Evolutionary conservation across 2,329 filamentous ascomycete species (phyloP).

Genomic region (Nemania sp.): DNA sequence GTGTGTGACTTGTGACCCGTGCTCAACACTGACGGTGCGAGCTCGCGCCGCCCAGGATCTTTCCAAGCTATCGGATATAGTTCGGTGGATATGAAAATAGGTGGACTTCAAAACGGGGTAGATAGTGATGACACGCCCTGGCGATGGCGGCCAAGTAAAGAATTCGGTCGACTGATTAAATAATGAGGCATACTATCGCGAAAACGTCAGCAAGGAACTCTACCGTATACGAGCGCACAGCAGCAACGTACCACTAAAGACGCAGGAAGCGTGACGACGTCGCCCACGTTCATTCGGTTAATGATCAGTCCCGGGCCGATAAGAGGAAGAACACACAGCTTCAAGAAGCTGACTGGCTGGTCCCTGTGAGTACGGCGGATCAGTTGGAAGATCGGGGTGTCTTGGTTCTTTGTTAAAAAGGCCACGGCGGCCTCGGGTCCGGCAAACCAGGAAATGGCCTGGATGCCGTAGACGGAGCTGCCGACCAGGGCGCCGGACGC

Average conservation of each 20-base stretch:
- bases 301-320: constrained; percentile 76
- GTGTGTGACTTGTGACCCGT: constrained; percentile 27
- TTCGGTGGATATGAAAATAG: constrained; percentile 61
- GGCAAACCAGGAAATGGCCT: constrained; percentile 64
- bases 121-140: constrained; percentile 62
- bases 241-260: constrained; percentile 47
- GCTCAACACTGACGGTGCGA: constrained; percentile 48
- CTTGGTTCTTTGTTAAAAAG: constrained; percentile 53
- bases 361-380: constrained; percentile 22
- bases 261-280: constrained; percentile 56
- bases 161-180: constrained; percentile 60
- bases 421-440: constrained; percentile 59
- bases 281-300: constrained; percentile 72
- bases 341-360: constrained; percentile 40
- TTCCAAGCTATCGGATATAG: constrained; percentile 62
- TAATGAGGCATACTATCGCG: constrained; percentile 60
- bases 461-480: constrained; percentile 65
- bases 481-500: constrained; percentile 64
- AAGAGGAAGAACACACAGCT: constrained; percentile 62
- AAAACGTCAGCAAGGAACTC: constrained; percentile 17
- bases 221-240: not conserved
- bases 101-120: constrained; percentile 59
- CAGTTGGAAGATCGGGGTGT: constrained; percentile 26
- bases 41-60: constrained; percentile 60
- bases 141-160: constrained; percentile 66